These are phyloP conservation scores for Berkeleyomyces basicola DNA, from an alignment of 2,329 filamentous ascomycete genomes.

Conservation along the genomic window DNA sequence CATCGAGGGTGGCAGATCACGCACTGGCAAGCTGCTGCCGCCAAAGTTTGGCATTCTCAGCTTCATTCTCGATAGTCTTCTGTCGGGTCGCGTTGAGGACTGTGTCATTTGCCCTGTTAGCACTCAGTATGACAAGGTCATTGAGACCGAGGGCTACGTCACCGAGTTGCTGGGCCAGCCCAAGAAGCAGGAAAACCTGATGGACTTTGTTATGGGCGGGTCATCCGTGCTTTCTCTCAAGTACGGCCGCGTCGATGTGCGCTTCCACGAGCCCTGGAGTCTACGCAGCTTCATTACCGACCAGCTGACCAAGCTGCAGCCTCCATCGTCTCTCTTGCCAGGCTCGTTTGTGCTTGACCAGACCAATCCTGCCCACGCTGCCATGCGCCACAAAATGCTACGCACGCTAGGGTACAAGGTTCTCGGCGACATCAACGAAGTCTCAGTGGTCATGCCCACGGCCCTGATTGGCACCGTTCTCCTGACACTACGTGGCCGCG, in stretches of 20 bases:
- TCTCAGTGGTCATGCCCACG: conserved; percentile 96
- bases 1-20: conserved; percentile 82
- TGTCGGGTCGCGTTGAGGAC: conserved; percentile 77
- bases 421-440: conserved; percentile 82
- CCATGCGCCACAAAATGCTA: conserved; percentile 54
- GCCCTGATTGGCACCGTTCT: conserved; percentile 88
- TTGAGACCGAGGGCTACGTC: conserved; percentile 94
- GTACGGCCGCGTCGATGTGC: conserved; percentile 80
- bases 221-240: conserved; percentile 80
- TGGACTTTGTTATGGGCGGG: conserved; percentile 68
- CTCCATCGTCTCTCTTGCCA: conserved; percentile 28
- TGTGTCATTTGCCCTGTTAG: conserved; percentile 89
- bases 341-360: conserved; percentile 21
- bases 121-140: conserved; percentile 97
- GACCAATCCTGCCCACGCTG: conserved; percentile 27
- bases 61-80: conserved; percentile 77
- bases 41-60: conserved; percentile 92
- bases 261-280: conserved; percentile 95
- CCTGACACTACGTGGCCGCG: conserved; percentile 75
- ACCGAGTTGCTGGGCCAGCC: conserved; percentile 84
- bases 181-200: conserved; percentile 87
- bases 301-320: conserved; percentile 36
- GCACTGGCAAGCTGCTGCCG: conserved; percentile 82
- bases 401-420: conserved; percentile 84
- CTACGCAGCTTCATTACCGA: conserved; percentile 64